Percentiles rank a stretch among this genome's conserved stretches.
Conservation (phyloP, 1,284 basidiomycete species). For the Laetiporus sulphureus region DNA sequence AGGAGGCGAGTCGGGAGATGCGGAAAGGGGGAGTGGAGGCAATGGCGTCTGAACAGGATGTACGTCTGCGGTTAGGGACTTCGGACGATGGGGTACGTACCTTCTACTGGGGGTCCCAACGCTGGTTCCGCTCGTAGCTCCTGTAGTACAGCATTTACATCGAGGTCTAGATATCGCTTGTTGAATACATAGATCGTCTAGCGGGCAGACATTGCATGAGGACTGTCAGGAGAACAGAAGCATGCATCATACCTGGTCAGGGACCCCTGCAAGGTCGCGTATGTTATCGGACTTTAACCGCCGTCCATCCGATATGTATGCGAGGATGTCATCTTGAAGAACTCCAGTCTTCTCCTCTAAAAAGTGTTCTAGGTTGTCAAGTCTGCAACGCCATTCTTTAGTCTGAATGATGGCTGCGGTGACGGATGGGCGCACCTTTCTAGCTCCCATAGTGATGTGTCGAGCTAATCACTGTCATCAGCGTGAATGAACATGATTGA, state of each 20-base stretch:
- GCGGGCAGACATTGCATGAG: background rate
- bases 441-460: constrained; percentile 63
- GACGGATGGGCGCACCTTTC: constrained; percentile 43
- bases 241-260: constrained; percentile 67
- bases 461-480: constrained; percentile 37
- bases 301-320: constrained; percentile 70
- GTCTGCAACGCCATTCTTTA: constrained; percentile 29
- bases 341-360: constrained; percentile 62
- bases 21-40: constrained; percentile 66
- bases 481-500: too few species aligned
- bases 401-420: background rate
- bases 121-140: constrained; percentile 52
- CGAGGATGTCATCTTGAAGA: constrained; percentile 59
- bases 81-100: constrained; percentile 28
- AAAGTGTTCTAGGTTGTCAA: constrained; percentile 57
- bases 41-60: constrained; percentile 42
- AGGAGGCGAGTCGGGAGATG: constrained; percentile 54
- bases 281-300: constrained; percentile 62
- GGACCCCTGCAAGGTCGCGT: constrained; percentile 61
- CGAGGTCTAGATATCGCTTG: constrained; percentile 65
- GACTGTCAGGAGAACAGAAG: constrained; percentile 5
- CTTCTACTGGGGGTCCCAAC: constrained; percentile 61
- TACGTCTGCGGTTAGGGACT: constrained; percentile 1
- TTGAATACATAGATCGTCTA: constrained; percentile 77
- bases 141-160: constrained; percentile 53